Base-by-base conservation (phyloP, 805 yeast genomes). In the Candida alai region DNA sequence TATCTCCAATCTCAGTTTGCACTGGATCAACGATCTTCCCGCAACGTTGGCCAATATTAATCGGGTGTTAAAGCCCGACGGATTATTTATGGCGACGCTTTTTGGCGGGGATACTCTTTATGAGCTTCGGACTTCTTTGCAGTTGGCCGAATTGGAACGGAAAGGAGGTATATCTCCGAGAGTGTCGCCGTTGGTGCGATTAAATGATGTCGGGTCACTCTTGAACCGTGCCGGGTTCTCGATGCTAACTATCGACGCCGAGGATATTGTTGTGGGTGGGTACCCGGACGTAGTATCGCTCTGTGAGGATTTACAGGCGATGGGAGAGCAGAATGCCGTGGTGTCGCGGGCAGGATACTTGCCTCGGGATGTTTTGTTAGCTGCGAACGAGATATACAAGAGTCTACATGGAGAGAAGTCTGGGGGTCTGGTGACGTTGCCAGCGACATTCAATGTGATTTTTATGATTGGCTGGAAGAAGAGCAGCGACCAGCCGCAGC, bases 391-490 rank as follows among this genome's bases (percentile, higher is more conserved):
- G 17, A 83, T 86, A 22, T 86, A 86, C 54, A 68, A 68, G 42
- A 63, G 75, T 5, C 62, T 86, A 53, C 90, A 86, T 52, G 88
- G 87, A 2, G 81, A 79, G 30, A 54, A 54, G 5, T 84, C 74
- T 39, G 43, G 62, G 11, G 75, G 69, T 2, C 33, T 43, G 5
- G 65, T 44, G 47, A 62, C 76, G 0, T 53, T 85, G n/a, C 95
- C 95, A 1, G 88, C 86, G 7, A 85, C 95, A 1, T 86, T 75
- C 58, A 64, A 86, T 40, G 74, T 86, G 35, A 75, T 85, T 17
- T 82, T 80, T 52, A 80, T 85, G 87, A 83, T 86, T 51, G 95
- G 95, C 3, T 86, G 95, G 95, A 86, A 84, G 54, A 78, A 80
- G 43, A 73, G 84, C 35, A 74, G 74, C 5, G 52, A 58, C 32